phyloP scores from a whole-genome alignment of 345 rosid genomes.

The Xanthoceras sorbifolium region DNA sequence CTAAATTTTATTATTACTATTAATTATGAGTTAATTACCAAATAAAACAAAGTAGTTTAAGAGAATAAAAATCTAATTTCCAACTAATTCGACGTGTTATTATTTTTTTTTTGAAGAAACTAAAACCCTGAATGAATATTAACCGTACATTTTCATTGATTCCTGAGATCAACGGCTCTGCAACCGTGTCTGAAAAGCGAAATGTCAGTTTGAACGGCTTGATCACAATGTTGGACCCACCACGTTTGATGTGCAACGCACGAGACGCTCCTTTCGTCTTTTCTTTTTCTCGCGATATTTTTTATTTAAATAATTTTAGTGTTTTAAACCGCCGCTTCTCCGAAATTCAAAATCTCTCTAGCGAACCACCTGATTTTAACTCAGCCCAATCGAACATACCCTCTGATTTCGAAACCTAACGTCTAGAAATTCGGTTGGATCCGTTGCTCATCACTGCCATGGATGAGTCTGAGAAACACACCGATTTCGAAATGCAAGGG shows the following conservation, averaged over 20 bases:
- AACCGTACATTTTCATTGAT: background rate
- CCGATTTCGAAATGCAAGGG: constrained; percentile 39
- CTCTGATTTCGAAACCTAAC: background rate
- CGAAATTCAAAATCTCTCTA: constrained; percentile 48
- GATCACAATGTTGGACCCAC: constrained; percentile 5
- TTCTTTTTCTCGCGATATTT: background rate
- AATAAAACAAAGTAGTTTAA: no score
- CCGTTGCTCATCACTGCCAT: constrained; percentile 30
- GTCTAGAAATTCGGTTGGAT: constrained; percentile 7
- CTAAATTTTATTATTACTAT: no score
- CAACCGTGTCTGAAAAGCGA: background rate
- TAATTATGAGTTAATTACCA: no score
- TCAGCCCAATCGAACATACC: background rate
- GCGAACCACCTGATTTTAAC: background rate
- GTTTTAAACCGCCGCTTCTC: constrained; percentile 52
- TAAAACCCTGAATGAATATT: background rate
- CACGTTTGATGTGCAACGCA: background rate
- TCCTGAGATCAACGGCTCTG: background rate
- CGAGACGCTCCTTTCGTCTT: constrained; percentile 8
- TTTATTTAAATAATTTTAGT: background rate
- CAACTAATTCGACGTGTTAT: no score
- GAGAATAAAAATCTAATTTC: no score
- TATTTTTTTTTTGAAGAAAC: background rate
- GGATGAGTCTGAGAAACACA: constrained; percentile 50
- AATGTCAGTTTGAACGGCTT: constrained; percentile 1